These are phyloP conservation scores for Fusarium annulatum DNA, from an alignment of 2,329 filamentous ascomycete species.

Conservation along the genomic window DNA sequence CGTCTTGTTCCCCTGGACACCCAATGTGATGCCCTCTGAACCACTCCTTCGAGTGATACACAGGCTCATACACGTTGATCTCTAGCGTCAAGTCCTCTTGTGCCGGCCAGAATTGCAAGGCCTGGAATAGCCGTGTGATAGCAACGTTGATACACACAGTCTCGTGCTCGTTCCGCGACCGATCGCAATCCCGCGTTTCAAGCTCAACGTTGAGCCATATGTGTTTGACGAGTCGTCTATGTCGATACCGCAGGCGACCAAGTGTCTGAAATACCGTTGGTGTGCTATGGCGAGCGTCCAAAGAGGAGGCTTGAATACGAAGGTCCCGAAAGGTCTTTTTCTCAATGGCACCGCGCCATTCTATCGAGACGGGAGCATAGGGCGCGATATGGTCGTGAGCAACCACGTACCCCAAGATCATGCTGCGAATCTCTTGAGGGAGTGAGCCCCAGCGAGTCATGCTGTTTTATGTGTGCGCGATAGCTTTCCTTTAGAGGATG, in stretches of 20 bases:
- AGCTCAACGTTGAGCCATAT: not conserved
- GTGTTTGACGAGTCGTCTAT: not conserved
- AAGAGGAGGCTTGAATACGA: not conserved
- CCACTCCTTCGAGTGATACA: not conserved
- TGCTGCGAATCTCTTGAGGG: not conserved
- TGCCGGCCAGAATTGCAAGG: not conserved
- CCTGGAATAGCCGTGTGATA: accelerated
- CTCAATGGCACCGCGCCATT: not conserved
- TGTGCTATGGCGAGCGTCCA: accelerated
- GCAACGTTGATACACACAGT: not conserved
- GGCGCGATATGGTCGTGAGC: not conserved
- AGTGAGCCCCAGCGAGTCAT: not conserved
- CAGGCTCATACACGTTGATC: not conserved
- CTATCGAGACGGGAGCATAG: not conserved
- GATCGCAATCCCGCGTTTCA: not conserved
- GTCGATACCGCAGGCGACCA: accelerated
- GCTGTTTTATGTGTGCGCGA: too few relatives aligned
- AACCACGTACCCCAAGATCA: not conserved
- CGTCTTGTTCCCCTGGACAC: not conserved
- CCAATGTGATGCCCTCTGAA: not conserved
- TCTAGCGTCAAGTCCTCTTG: not conserved
- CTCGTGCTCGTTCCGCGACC: not conserved
- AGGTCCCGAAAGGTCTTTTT: not conserved
- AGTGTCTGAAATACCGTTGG: not conserved
- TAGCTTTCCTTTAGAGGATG: not conserved